A percentile compares a stretch with the other conserved stretches of the same genome.
phyloP scores from a whole-genome alignment of 306 rosid species.

The Casuarina equisetifolia region DNA sequence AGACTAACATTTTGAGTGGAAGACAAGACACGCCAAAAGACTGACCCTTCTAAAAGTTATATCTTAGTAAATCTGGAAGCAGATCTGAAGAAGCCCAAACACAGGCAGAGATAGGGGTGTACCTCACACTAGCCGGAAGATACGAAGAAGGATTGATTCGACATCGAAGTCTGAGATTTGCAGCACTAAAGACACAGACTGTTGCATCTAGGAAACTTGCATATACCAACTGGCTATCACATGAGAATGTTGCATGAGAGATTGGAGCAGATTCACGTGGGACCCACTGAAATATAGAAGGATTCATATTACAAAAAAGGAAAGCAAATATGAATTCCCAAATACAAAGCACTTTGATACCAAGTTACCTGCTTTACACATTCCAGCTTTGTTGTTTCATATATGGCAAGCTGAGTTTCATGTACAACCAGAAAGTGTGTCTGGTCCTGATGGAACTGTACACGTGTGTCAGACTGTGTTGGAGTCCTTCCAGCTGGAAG shows the following conservation, averaged over 20 bases:
- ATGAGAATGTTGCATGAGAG: conserved; percentile 94
- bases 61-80: background rate
- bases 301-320: conserved; percentile 23
- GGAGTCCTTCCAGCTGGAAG: conserved; percentile 85
- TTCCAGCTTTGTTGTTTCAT: conserved; percentile 81
- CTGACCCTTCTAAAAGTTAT: background rate
- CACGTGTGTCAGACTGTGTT: conserved; percentile 76
- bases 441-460: conserved; percentile 96
- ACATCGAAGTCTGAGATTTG: conserved; percentile 81
- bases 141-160: conserved; percentile 84
- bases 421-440: conserved; percentile 81
- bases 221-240: conserved; percentile 89
- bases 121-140: conserved; percentile 83
- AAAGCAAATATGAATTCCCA: conserved; percentile 4
- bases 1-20: background rate
- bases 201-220: conserved; percentile 92
- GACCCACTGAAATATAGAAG: conserved; percentile 58
- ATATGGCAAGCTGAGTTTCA: conserved; percentile 93
- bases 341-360: conserved; percentile 8
- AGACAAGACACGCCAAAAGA: background rate
- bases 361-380: conserved; percentile 67
- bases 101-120: background rate
- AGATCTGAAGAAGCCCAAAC: background rate
- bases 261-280: conserved; percentile 87
- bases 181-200: conserved; percentile 66